Percentiles rank a stretch among this genome's conserved stretches.
phyloP scores from a whole-genome alignment of 1,284 basidiomycete genomes.

The Porogramme epimiltina region DNA sequence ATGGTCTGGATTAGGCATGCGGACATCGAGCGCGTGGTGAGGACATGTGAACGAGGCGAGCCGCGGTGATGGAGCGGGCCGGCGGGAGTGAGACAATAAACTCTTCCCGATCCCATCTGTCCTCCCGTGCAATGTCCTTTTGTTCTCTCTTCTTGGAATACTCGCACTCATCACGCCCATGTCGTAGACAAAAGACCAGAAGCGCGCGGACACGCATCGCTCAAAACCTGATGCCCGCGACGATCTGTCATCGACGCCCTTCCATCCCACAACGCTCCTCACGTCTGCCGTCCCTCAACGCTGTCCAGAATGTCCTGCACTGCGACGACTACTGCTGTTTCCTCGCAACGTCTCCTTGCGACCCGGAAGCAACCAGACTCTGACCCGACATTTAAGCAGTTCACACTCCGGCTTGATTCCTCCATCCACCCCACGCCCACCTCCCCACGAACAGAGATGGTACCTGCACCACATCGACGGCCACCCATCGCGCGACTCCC shows the following conservation, averaged over 20 bases:
- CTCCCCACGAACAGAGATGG: not conserved
- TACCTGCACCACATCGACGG: not conserved
- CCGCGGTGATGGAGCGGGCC: not conserved
- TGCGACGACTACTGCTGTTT: slow-evolving; percentile 11
- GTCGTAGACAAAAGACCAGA: slow-evolving; percentile 10
- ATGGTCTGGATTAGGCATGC: too few species aligned
- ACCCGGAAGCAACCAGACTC: slow-evolving; percentile 5
- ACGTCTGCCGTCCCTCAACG: not conserved
- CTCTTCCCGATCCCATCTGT: not conserved
- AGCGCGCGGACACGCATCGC: not conserved
- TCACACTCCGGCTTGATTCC: slow-evolving; percentile 13
- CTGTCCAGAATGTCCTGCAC: slow-evolving; percentile 17
- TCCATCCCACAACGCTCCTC: slow-evolving; percentile 1
- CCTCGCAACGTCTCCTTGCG: slow-evolving; percentile 18
- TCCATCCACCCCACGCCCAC: not conserved
- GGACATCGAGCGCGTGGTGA: too few species aligned
- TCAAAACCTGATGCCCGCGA: not conserved
- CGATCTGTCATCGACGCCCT: slow-evolving; percentile 9
- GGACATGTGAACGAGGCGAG: too few species aligned
- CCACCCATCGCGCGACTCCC: slow-evolving; percentile 37
- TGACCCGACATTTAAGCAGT: slow-evolving; percentile 9
- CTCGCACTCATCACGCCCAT: not conserved
- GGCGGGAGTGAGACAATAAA: not conserved
- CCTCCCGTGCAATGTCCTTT: not conserved
- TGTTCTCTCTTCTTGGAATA: not conserved